Evolutionary conservation across 148 eudicot genomes (phyloP).

Genomic region (Rhododendron mucronatum): DNA sequence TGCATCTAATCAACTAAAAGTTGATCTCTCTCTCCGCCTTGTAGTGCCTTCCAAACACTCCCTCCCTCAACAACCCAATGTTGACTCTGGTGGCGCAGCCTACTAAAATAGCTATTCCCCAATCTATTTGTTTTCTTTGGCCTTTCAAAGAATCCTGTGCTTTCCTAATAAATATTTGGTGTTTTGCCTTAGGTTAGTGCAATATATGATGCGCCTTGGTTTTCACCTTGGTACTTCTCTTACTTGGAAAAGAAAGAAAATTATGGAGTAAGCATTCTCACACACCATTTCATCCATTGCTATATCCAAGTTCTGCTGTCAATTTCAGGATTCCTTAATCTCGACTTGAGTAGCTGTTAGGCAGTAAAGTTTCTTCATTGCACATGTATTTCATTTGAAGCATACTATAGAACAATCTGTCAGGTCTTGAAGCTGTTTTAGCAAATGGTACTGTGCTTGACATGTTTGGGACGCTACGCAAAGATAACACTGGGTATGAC

Average conservation of each 20-base stretch:
- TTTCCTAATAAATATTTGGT: neutral
- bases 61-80: neutral
- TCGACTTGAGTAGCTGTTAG: slow-evolving; percentile 12
- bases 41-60: neutral
- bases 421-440: slow-evolving; percentile 91
- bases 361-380: neutral
- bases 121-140: neutral
- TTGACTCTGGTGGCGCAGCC: too few species aligned
- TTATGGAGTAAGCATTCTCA: neutral
- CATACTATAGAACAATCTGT: slow-evolving; percentile 20
- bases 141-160: neutral
- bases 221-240: neutral
- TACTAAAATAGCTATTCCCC: neutral
- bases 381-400: slow-evolving; percentile 11
- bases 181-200: neutral
- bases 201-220: neutral
- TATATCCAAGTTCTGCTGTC: neutral
- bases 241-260: neutral
- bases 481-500: slow-evolving; percentile 99
- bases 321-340: neutral
- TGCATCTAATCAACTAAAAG: neutral
- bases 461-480: slow-evolving; percentile 91
- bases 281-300: neutral
- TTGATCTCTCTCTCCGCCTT: neutral
- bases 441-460: slow-evolving; percentile 91